These are phyloP conservation scores for Penicillium lagena DNA, from an alignment of 495 filamentous ascomycete genomes.

Conservation along the genomic window DNA sequence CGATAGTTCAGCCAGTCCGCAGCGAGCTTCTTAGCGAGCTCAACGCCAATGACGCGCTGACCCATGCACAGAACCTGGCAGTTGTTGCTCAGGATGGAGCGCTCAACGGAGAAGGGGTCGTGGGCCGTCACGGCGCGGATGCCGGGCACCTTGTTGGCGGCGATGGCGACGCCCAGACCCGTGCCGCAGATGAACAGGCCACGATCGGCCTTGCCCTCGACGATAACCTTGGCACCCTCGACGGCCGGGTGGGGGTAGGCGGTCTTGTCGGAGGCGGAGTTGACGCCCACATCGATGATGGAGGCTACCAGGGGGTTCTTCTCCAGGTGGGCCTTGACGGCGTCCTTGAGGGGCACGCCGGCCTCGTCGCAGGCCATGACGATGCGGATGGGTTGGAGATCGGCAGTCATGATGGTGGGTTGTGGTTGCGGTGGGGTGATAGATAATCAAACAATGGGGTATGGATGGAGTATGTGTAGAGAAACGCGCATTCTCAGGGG, in stretches of 20 bases:
- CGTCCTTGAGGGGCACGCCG: slow-evolving; percentile 71
- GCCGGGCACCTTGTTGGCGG: slow-evolving; percentile 81
- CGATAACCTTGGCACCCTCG: slow-evolving; percentile 60
- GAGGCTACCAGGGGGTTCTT: slow-evolving; percentile 59
- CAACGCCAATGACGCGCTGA: slow-evolving; percentile 74
- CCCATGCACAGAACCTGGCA: slow-evolving; percentile 87
- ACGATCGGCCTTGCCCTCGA: slow-evolving; percentile 62
- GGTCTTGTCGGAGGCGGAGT: slow-evolving; percentile 63
- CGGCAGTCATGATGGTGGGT: slow-evolving; percentile 27
- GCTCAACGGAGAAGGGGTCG: slow-evolving; percentile 78
- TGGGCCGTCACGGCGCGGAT: slow-evolving; percentile 83
- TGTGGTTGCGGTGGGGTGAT: background rate
- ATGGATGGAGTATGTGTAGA: background rate
- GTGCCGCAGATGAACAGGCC: slow-evolving; percentile 85
- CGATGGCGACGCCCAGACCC: slow-evolving; percentile 78
- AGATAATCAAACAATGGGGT: background rate
- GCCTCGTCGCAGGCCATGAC: slow-evolving; percentile 67
- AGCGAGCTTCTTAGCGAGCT: slow-evolving; percentile 69
- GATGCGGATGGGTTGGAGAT: slow-evolving; percentile 44
- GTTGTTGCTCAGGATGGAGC: slow-evolving; percentile 76
- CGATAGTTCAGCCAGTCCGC: slow-evolving; percentile 78
- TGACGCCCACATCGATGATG: slow-evolving; percentile 65
- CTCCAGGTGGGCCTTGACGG: slow-evolving; percentile 67
- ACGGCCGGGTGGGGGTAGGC: slow-evolving; percentile 80
- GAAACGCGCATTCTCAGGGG: no score